A percentile compares a stretch with the other conserved stretches of the same genome.
phyloP scores from a whole-genome alignment of 176 grass and related monocot genomes.

The Pharus latifolius region DNA sequence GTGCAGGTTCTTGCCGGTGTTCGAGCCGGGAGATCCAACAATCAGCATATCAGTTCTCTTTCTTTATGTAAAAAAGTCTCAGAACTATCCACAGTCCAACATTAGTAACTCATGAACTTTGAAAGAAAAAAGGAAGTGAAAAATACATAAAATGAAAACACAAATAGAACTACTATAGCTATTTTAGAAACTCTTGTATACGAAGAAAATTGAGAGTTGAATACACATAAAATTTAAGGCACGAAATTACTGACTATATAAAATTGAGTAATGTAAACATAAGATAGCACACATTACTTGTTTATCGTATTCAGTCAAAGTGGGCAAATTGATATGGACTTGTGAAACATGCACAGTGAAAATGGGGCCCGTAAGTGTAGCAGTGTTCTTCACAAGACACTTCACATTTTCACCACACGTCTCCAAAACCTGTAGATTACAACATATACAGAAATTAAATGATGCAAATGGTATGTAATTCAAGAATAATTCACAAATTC shows the following conservation, averaged over 20 bases:
- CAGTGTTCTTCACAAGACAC: conserved; percentile 78
- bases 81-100: not conserved
- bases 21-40: too few species aligned
- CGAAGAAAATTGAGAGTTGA: not conserved
- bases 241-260: not conserved
- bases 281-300: conserved; percentile 40
- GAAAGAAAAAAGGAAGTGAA: not conserved
- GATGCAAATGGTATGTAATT: not conserved
- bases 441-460: not conserved
- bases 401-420: conserved; percentile 53
- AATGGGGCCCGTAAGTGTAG: conserved; percentile 64
- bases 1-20: too few species aligned
- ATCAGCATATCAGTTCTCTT: not conserved
- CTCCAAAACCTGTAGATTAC: conserved; percentile 52
- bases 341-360: conserved; percentile 78
- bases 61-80: not conserved
- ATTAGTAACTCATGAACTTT: not conserved
- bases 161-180: not conserved
- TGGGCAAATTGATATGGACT: conserved; percentile 76
- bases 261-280: not conserved
- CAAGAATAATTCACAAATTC: not conserved
- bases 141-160: not conserved
- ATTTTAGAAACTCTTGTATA: not conserved
- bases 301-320: conserved; percentile 79
- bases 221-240: not conserved